Evolutionary conservation across 1,284 basidiomycete species (phyloP).

Genomic region (Salmacisia buchloeana): DNA sequence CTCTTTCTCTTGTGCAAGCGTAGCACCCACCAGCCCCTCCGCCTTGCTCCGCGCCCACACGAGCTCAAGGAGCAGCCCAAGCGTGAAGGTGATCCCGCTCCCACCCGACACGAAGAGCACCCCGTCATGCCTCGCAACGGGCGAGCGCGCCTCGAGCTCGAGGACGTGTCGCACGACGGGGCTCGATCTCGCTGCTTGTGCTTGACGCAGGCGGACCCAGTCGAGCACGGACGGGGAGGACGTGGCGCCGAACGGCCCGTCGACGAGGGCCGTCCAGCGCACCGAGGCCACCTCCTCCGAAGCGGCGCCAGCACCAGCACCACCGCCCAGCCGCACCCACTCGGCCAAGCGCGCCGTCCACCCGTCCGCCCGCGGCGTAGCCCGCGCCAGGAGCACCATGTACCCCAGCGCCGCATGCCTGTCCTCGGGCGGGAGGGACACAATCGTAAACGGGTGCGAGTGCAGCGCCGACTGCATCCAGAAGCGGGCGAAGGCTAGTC

Average conservation of each 20-base stretch:
- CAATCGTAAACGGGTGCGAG: conserved; percentile 43
- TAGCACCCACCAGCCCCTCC: not conserved
- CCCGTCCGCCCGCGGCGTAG: not conserved
- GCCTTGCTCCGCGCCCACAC: conserved; percentile 1
- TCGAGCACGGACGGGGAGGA: not conserved
- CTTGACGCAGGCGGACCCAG: not conserved
- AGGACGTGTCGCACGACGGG: not conserved
- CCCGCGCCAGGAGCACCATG: conserved; percentile 1
- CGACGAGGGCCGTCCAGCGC: not conserved
- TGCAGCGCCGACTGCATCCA: conserved; percentile 16
- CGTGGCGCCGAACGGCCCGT: not conserved
- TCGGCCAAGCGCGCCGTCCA: not conserved
- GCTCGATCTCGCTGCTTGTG: not conserved
- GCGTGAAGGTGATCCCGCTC: not conserved
- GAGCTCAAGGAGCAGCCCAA: not conserved
- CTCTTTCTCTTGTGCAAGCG: not conserved
- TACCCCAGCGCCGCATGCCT: not conserved
- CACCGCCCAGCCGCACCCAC: not conserved
- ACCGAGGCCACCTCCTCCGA: not conserved
- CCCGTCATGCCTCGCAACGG: not conserved
- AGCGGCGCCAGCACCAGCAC: not conserved
- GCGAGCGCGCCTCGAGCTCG: not conserved
- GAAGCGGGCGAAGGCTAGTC: not conserved
- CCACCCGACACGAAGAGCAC: not conserved
- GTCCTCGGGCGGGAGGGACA: conserved; percentile 24